Evolutionary conservation across 1,139 yeast species (phyloP), one percentile per base, ranked within the genome.

Genomic region (Pichia sp.): DNA sequence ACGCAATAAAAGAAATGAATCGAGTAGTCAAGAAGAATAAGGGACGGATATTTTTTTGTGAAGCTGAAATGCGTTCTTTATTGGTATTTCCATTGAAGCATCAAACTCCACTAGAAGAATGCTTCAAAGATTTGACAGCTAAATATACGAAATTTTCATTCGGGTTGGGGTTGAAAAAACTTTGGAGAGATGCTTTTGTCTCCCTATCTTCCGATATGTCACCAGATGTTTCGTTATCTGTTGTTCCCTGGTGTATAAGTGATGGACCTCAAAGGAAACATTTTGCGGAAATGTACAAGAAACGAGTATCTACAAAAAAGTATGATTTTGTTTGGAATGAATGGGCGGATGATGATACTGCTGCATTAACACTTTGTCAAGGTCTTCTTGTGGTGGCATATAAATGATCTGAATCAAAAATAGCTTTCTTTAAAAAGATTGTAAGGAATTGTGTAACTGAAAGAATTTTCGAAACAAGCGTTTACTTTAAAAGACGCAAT

Each of bases 51-150:
- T 44, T 44, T 42, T 14, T 28, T 38, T 45, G 47, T 44, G 52
- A 51, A 27, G 46, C 42, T 14, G 54, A 51, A 25, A 11, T 48
- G 10, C 38, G 52, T 27, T 51, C 54, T 3, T 18, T 45, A 4
- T 31, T 51, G 18, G 34, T 46, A 10, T 45, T 45, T 41, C 51
- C 53, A 22, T 16, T 46, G 8, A 10, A 42, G n/a, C 45, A 52
- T 30, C 49, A 49, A 43, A 19, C 16, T 22, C 7, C 25, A 6
- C 63, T 58, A 70, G 13, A 29, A 11, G 36, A 44, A 1, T 47
- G 28, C 22, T 50, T 47, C 11, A 16, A 38, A 14, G 11, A n/a
- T 5, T 25, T 30, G 18, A 3, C 4, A 6, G 11, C 43, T 18
- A n/a, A 34, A 16, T 34, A 28, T 27, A 49, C 52, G 1, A 49